Percentiles rank a stretch among this genome's conserved stretches.
Conservation (phyloP, 106 monocot species). For the Gastrodia elata region DNA sequence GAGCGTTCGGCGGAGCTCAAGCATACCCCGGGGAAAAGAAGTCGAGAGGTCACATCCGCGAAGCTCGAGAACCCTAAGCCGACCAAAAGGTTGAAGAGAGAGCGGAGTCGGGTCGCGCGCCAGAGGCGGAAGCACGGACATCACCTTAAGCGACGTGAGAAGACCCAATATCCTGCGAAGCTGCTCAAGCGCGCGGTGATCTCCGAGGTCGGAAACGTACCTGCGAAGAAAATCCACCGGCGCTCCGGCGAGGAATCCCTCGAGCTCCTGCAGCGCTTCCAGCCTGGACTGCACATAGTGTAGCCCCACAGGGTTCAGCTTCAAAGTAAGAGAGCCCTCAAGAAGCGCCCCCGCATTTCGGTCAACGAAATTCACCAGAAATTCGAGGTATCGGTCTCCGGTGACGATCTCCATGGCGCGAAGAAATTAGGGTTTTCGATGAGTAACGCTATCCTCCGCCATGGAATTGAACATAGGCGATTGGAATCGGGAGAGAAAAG, state of each 20-base stretch:
- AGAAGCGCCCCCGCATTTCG: conserved; percentile 51
- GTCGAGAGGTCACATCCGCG: conserved; percentile 84
- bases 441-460: neutral
- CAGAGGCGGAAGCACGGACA: conserved; percentile 37
- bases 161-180: conserved; percentile 72
- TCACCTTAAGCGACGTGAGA: conserved; percentile 64
- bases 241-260: conserved; percentile 52
- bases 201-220: conserved; percentile 93
- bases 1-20: conserved; percentile 64
- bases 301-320: conserved; percentile 85
- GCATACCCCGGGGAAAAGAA: conserved; percentile 49
- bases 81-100: conserved; percentile 52
- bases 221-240: conserved; percentile 94
- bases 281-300: conserved; percentile 89
- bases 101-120: conserved; percentile 76
- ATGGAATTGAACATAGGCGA: neutral
- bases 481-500: neutral
- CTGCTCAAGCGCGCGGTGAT: conserved; percentile 93
- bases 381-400: conserved; percentile 84
- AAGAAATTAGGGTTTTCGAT: conserved; percentile 8
- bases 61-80: conserved; percentile 64
- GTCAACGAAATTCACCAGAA: conserved; percentile 62
- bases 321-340: conserved; percentile 66
- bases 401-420: conserved; percentile 53
- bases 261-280: conserved; percentile 71